Base-by-base conservation (phyloP, 345 rosid genomes). In the Dovyalis caffra region DNA sequence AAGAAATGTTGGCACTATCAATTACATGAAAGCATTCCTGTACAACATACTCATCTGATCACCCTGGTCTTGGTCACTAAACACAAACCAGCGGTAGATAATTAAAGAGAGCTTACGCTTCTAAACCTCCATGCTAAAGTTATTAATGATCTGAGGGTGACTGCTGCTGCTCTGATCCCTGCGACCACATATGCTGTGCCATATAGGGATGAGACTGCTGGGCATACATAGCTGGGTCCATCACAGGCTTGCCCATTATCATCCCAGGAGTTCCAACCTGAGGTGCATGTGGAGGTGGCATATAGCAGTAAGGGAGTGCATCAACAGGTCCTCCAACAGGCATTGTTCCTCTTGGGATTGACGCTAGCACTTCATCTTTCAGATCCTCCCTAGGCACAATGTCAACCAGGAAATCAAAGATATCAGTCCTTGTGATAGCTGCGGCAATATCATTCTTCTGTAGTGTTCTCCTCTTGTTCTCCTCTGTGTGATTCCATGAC, bases 361-460 rank as follows among this genome's bases (percentile, higher is more conserved):
- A 78, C 5, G 89, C 89, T 62, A 95, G 85, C 21, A 86, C 94
- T 78, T 95, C 99, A 47, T 95, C 98, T 64, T 91, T 84, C 68
- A 89, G 78, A 81, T 95, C 99, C 92, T 95, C 99, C 73, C 99
- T 76, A 0, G 99, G 97, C 74, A 95, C 97, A 56, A 92, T 92
- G 73, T 92, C 98, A 57, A 95, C 99, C 68, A 95, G 81, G 77
- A 92, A 95, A 80, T 95, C 99, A 76, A 95, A 95, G 35, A 92
- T 89, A 76, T 95, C 99, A 2, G 99, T 95, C 86, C 94, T 87
- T 11, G 97, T 92, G 66, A 95, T 91, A 25, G 98, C 97, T 18
- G 99, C 98, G 0, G 98, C 99, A 26, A 95, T 92, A 75, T 95
- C 99, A 14, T 92, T 95, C 88, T 92, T 95, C 83, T 95, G 99